phyloP scores from a whole-genome alignment of 148 eudicot species.

The Fagopyrum homotropicum region DNA sequence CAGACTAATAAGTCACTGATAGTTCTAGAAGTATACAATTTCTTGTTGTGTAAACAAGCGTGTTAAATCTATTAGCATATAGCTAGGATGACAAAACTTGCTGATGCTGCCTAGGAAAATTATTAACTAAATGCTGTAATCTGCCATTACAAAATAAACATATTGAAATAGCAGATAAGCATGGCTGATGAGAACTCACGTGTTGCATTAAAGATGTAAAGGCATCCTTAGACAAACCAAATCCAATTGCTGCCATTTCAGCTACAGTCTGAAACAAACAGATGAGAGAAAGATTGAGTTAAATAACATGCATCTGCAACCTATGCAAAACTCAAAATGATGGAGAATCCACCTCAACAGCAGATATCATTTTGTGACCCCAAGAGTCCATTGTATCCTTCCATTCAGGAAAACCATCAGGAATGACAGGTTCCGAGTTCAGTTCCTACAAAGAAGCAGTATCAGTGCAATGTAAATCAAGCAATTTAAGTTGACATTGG shows the following conservation, averaged over 20 bases:
- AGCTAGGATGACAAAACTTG: not conserved
- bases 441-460: conserved; percentile 42
- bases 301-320: not conserved
- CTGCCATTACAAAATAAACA: not conserved
- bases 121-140: not conserved
- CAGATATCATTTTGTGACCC: conserved; percentile 88
- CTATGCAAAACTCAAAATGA: conserved; percentile 8
- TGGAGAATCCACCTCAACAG: conserved; percentile 50
- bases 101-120: conserved; percentile 4
- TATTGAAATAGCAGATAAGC: not conserved
- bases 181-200: conserved; percentile 25
- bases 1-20: not conserved
- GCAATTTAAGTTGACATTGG: not conserved
- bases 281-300: conserved; percentile 4
- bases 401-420: conserved; percentile 89
- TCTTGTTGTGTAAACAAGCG: not conserved
- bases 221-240: conserved; percentile 78
- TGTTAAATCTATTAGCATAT: not conserved
- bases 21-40: not conserved
- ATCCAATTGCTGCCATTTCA: conserved; percentile 92
- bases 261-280: conserved; percentile 55
- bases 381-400: conserved; percentile 91
- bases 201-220: conserved; percentile 90
- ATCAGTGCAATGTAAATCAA: conserved; percentile 3
- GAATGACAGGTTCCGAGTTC: conserved; percentile 95